A percentile compares a stretch with the other conserved stretches of the same genome.
Evolutionary conservation across 345 rosid genomes (phyloP).

Genomic region (Stellera chamaejasme): DNA sequence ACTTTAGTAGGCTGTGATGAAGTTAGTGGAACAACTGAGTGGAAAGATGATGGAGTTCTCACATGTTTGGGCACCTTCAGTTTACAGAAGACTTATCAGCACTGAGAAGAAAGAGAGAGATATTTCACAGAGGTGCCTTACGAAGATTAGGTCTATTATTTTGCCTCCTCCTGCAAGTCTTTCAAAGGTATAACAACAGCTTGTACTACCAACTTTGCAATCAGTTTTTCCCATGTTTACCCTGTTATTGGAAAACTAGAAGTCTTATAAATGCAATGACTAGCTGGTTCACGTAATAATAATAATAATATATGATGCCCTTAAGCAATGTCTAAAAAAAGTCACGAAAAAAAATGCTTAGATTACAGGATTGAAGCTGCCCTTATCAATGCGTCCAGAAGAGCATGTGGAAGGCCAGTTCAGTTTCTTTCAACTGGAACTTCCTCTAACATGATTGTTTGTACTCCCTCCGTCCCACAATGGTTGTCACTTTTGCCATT

Average conservation of each 20-base stretch:
- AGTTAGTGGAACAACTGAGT: constrained; percentile 29
- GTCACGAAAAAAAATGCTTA: too few species aligned
- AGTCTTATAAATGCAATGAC: too few species aligned
- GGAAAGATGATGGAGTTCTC: constrained; percentile 42
- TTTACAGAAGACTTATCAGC: constrained; percentile 49
- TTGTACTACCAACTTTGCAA: not conserved
- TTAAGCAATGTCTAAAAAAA: too few species aligned
- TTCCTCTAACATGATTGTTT: too few species aligned
- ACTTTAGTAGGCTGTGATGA: constrained; percentile 34
- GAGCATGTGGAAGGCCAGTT: too few species aligned
- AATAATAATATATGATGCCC: too few species aligned
- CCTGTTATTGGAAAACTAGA: not conserved
- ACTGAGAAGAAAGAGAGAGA: constrained; percentile 46
- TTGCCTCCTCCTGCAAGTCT: constrained; percentile 38
- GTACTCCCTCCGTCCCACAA: too few species aligned
- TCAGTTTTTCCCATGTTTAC: not conserved
- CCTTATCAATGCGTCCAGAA: too few species aligned
- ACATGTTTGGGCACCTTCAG: constrained; percentile 45
- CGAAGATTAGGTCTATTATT: constrained; percentile 30
- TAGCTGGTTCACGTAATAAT: too few species aligned
- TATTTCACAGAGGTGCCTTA: constrained; percentile 40
- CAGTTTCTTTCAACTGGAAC: too few species aligned
- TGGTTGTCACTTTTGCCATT: too few species aligned
- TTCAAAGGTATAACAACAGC: constrained; percentile 30
- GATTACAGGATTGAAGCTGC: too few species aligned